Conservation (phyloP, 345 rosid species). For the Nasturtium officinale region DNA sequence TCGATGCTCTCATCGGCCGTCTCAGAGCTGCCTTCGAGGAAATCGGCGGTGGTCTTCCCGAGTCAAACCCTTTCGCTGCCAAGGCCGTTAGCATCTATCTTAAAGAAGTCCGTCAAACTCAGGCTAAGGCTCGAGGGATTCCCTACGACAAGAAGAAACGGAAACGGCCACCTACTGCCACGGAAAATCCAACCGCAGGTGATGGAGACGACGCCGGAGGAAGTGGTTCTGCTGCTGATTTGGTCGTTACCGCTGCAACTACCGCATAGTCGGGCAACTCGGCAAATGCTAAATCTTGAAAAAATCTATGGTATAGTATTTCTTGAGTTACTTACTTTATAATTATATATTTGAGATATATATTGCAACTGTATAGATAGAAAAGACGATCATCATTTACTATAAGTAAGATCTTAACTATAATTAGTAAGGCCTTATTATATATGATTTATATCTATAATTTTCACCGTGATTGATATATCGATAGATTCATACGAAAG, state of each 20-base stretch:
- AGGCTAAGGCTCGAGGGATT: conserved; percentile 92
- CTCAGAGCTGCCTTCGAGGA: conserved; percentile 96
- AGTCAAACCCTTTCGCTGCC: conserved; percentile 87
- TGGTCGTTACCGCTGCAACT: conserved; percentile 20
- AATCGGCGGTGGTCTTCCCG: conserved; percentile 77
- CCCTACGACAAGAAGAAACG: conserved; percentile 88
- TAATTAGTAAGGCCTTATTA: conserved; percentile 7
- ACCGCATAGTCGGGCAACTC: conserved; percentile 3
- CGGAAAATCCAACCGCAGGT: background rate
- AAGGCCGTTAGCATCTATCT: conserved; percentile 79
- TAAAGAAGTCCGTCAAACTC: conserved; percentile 90
- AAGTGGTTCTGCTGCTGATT: conserved; percentile 21
- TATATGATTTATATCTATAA: background rate
- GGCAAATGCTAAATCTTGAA: background rate
- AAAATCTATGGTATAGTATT: background rate
- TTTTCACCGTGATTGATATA: conserved; percentile 7
- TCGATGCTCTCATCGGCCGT: conserved; percentile 93
- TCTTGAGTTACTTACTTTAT: conserved; percentile 2
- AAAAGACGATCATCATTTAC: conserved; percentile 22
- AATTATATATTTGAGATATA: conserved; percentile 11
- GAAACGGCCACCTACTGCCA: conserved; percentile 40
- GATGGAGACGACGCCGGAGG: conserved; percentile 24
- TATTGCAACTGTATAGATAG: conserved; percentile 45
- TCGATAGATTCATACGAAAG: conserved; percentile 11
- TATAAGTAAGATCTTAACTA: conserved; percentile 3